These are phyloP conservation scores for Debaryomyces sp. DNA, from an alignment of 1,139 yeast genomes.

Conservation along the genomic window DNA sequence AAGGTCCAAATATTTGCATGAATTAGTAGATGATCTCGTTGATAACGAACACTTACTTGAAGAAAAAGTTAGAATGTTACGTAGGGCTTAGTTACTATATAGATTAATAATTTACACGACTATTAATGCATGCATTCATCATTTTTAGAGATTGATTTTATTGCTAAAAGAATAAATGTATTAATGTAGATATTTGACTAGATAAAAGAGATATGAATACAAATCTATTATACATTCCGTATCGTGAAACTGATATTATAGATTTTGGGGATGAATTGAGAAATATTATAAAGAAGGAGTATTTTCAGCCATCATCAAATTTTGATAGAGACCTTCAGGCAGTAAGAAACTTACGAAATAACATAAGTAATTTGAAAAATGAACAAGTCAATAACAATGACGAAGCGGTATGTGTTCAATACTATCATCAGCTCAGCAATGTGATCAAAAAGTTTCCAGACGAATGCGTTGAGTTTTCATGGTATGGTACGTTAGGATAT, in stretches of 20 bases:
- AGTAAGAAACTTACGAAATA: constrained; percentile 31
- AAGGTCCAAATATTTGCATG: constrained; percentile 35
- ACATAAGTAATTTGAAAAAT: constrained; percentile 25
- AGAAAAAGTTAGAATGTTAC: constrained; percentile 17
- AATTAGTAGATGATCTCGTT: constrained; percentile 39
- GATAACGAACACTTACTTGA: constrained; percentile 40
- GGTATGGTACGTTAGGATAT: constrained; percentile 72
- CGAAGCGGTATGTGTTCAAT: constrained; percentile 27
- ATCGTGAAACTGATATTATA: constrained; percentile 50
- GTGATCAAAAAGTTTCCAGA: constrained; percentile 43
- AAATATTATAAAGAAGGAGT: constrained; percentile 57
- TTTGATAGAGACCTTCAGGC: constrained; percentile 56
- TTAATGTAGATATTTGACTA: neutral
- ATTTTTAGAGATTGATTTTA: neutral
- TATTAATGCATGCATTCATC: neutral
- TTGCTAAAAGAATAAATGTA: neutral
- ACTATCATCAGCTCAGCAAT: constrained; percentile 33
- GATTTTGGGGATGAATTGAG: constrained; percentile 50
- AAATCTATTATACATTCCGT: constrained; percentile 55
- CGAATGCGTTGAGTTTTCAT: constrained; percentile 55
- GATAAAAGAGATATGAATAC: constrained; percentile 21
- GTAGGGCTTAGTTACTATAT: constrained; percentile 1
- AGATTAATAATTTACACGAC: constrained; percentile 4
- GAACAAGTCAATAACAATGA: constrained; percentile 19
- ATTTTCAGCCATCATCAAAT: constrained; percentile 63